Base-by-base conservation (phyloP, 140 eudicot species). In the Erigeron philadelphicus region DNA sequence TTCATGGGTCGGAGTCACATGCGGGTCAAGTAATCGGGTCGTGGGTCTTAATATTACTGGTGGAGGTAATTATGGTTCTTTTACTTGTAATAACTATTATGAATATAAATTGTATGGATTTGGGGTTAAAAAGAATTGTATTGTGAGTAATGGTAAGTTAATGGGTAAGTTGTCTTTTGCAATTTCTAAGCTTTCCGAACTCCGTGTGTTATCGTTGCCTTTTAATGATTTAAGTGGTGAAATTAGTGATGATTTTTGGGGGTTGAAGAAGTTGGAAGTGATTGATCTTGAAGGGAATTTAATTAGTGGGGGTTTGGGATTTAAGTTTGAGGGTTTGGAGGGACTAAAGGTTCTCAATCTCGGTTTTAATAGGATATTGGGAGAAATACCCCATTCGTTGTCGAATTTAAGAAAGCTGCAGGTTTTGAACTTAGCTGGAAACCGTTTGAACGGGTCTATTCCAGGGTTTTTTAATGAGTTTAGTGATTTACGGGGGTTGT, bases 221-320 rank as follows among this genome's bases (percentile, higher is more conserved):
- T 89, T 89, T 31, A 80, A 86, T 73, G 95, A 79, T 48, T 75
- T 89, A 10, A 77, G 65, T 64, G 96, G 96, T 46, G 83, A 79
- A 64, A 76, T 89, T 17, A 90, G 87, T 18, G 65, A 2, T 11
- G 95, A 67, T 47, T 38, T 89, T 45, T 89, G 95, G 91, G 80
- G 81, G 2, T 71, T 89, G 95, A 84, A 86, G 57, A 89, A 80
- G 74, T 76, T 89, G 54, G 95, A 89, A 66, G 91, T 86, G 67
- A 84, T 89, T 77, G 95, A 89, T 82, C 90, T 89, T 5, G 96
- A 89, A 76, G 95, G 95, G 70, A 89, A 89, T 77, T 58, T 72
- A 56, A 57, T 89, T 75, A 64, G 62, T 7, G 91, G 95, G 64
- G 53, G 67, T 7, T 77, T 89, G 66, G 81, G 78, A 1, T 1